These are phyloP conservation scores for Teunomyces panamensis DNA, from an alignment of 805 yeast genomes.

Conservation along the genomic window DNA sequence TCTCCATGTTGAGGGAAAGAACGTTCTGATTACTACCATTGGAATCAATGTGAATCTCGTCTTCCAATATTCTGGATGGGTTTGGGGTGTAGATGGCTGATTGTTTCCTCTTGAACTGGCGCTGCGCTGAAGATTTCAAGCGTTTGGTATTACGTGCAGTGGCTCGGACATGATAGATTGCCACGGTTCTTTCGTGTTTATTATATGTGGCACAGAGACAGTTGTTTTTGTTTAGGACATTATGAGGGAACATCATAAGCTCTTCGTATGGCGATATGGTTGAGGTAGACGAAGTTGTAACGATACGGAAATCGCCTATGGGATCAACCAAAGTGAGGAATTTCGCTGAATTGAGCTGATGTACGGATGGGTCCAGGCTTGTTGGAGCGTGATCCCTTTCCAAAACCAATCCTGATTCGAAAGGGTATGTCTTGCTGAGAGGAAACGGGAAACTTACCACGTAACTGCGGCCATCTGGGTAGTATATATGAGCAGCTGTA, in stretches of 20 bases:
- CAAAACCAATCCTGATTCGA: slow-evolving; percentile 64
- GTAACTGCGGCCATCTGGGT: slow-evolving; percentile 55
- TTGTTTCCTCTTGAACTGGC: slow-evolving; percentile 22
- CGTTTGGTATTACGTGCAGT: slow-evolving; percentile 20
- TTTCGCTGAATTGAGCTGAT: slow-evolving; percentile 26
- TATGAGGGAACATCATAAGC: slow-evolving; percentile 51
- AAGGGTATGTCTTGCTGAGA: slow-evolving; percentile 58
- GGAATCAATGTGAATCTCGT: slow-evolving; percentile 21
- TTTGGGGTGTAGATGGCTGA: slow-evolving; percentile 39
- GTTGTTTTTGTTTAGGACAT: slow-evolving; percentile 27
- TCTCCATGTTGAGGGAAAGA: slow-evolving; percentile 37
- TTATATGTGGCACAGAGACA: slow-evolving; percentile 58
- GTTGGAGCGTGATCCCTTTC: slow-evolving; percentile 41
- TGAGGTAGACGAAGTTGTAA: slow-evolving; percentile 69
- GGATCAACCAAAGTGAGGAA: slow-evolving; percentile 76
- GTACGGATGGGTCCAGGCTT: slow-evolving; percentile 8
- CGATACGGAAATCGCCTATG: slow-evolving; percentile 65
- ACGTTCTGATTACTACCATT: slow-evolving; percentile 16
- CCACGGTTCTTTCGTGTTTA: slow-evolving; percentile 41
- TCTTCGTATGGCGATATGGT: slow-evolving; percentile 58
- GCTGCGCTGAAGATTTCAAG: slow-evolving; percentile 8
- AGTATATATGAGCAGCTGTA: slow-evolving; percentile 63
- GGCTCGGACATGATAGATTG: slow-evolving; percentile 54
- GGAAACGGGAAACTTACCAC: slow-evolving; percentile 68
- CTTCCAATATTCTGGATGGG: slow-evolving; percentile 42